Base-by-base conservation (phyloP, 2,329 filamentous ascomycete genomes). In the Aspergillus puulaauensis region DNA sequence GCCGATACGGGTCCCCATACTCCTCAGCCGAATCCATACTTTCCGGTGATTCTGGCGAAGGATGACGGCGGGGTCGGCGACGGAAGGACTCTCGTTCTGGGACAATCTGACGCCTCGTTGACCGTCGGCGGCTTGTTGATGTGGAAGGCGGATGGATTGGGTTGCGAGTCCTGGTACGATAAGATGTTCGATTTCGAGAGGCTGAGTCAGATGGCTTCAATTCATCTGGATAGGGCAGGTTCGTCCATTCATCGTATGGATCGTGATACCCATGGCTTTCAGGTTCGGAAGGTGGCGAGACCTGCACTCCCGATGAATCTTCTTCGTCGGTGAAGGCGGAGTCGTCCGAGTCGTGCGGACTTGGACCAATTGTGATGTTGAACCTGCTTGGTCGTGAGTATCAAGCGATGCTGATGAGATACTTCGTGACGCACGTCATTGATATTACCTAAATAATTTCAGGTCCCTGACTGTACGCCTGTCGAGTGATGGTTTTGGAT, bases 1-100 rank as follows among this genome's bases (percentile, higher is more conserved):
- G 74, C 60, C 73, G 74, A 77, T 81, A 79, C 74, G 78, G 65
- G 67, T 73, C 61, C 61, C 77, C 74, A 69, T 82, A 87, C n/a
- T 90, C 86, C 23, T 90, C 86, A 19, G 80, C 80, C 37, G 83
- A 83, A 71, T 89, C 88, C 78, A 83, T 80, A 71, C 82, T 89
- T 78, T 85, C 83, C 55, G 84, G 79, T 63, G 81, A 79, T 61
- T 78, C 78, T 63, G 83, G 82, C 58, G 72, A 78, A 74, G 75
- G 79, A 63, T 73, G 76, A 68, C 68, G 77, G 62, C 69, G 78
- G 61, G 70, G 72, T 56, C 72, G 76, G 60, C 72, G 76, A 51
- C 62, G 56, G 53, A 68, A 69, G 21, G 70, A 68, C 48, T 74
- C 73, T 54, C 72, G 73, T 56, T 76, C 77, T 52, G 66, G 69